Conservation (phyloP, 306 rosid genomes). For the Cucurbita moschata region DNA sequence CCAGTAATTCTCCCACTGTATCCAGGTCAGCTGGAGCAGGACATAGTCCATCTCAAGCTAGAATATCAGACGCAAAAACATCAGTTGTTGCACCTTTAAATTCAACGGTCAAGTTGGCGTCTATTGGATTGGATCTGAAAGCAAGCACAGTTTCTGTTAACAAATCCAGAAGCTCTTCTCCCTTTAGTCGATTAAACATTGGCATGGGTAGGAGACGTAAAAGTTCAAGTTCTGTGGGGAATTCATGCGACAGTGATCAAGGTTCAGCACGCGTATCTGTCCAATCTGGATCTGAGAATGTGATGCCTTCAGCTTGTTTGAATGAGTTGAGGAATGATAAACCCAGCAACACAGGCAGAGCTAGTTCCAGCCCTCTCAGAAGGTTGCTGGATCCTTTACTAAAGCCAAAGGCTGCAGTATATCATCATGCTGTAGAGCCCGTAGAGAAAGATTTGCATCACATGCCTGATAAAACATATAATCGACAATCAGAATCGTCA, state of each 20-base stretch:
- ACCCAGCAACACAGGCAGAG: conserved; percentile 27
- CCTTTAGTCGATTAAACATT: conserved; percentile 50
- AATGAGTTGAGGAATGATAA: conserved; percentile 38
- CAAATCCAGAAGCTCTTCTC: conserved; percentile 71
- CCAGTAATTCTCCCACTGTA: conserved; percentile 21
- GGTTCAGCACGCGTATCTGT: conserved; percentile 18
- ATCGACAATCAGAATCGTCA: conserved; percentile 15
- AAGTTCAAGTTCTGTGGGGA: conserved; percentile 42
- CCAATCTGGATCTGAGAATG: conserved; percentile 27
- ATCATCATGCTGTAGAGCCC: conserved; percentile 27
- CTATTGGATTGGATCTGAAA: conserved; percentile 27
- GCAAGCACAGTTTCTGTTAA: conserved; percentile 21
- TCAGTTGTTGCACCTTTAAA: conserved; percentile 14
- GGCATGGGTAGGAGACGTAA: conserved; percentile 41
- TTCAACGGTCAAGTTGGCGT: conserved; percentile 23
- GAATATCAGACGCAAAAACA: conserved; percentile 27
- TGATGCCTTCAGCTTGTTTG: conserved; percentile 22
- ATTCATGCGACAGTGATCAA: conserved; percentile 26
- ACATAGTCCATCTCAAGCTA: conserved; percentile 36
- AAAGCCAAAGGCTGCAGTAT: conserved; percentile 48
- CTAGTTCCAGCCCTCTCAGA: conserved; percentile 82
- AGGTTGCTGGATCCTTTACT: conserved; percentile 75
- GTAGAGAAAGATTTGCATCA: conserved; percentile 25
- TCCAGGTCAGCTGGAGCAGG: conserved; percentile 19
- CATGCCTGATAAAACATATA: conserved; percentile 28